Conservation (phyloP, 2,329 filamentous ascomycete species). For the Aspergillus ibericus region DNA sequence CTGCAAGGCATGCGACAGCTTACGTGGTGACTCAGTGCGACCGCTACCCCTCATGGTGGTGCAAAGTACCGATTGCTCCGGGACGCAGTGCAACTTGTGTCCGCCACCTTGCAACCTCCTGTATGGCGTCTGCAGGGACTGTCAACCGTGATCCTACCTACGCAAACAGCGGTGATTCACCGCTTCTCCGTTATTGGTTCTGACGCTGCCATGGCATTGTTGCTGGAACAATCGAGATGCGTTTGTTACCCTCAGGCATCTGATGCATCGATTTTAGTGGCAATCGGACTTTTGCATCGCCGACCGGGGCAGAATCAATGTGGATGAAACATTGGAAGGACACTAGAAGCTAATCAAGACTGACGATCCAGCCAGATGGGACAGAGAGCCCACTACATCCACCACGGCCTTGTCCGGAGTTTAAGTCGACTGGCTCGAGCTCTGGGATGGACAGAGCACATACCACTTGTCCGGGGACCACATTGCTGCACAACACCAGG, state of each 20-base stretch:
- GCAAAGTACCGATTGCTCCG: neutral
- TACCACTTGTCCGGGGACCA: neutral
- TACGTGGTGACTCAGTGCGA: conserved; percentile 1
- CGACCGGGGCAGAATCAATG: neutral
- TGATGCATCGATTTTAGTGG: neutral
- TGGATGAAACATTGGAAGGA: conserved; percentile 1
- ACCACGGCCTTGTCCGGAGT: conserved; percentile 7
- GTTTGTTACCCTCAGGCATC: neutral
- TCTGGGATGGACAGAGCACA: neutral
- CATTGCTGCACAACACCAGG: neutral
- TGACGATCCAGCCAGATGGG: conserved; percentile 1
- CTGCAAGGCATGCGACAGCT: conserved; percentile 13
- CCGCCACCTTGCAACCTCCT: neutral
- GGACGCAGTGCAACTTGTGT: no score
- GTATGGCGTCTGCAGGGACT: conserved; percentile 2
- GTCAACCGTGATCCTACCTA: neutral
- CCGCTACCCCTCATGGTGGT: neutral
- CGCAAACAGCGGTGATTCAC: conserved; percentile 24
- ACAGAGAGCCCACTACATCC: neutral
- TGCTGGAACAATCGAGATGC: neutral
- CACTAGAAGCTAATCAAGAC: conserved; percentile 5
- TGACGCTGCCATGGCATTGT: conserved; percentile 14
- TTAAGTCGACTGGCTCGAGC: neutral
- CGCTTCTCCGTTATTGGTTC: conserved; percentile 18
- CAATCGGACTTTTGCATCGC: neutral